phyloP scores from a whole-genome alignment of 441 rosid species.

The Erodium trifolium region DNA sequence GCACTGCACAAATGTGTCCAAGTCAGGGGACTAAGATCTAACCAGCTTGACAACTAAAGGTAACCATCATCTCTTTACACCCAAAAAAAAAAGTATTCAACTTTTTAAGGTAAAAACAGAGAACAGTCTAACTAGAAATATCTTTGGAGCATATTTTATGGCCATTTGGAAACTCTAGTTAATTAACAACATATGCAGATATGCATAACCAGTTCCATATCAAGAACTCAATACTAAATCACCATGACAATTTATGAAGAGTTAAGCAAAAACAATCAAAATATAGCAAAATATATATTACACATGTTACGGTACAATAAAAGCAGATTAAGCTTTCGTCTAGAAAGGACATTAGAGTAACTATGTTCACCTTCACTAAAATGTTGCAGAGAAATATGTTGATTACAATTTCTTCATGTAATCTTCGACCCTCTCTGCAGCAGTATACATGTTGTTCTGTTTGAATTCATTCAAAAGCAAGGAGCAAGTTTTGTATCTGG shows the following conservation, averaged over 20 bases:
- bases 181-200: neutral
- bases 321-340: neutral
- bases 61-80: neutral
- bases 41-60: neutral
- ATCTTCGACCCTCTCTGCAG: conserved; percentile 42
- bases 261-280: neutral
- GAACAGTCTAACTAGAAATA: too few relatives aligned
- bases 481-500: conserved; percentile 49
- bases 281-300: neutral
- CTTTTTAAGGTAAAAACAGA: too few relatives aligned
- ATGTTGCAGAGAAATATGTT: neutral
- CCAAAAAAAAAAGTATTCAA: neutral
- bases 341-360: neutral
- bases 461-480: conserved; percentile 58
- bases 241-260: neutral
- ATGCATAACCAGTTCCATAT: neutral
- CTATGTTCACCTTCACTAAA: neutral
- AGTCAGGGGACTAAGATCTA: neutral
- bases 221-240: neutral
- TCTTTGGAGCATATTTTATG: too few relatives aligned
- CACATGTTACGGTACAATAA: neutral
- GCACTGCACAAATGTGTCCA: neutral
- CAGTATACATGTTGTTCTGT: conserved; percentile 40
- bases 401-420: conserved; percentile 39
- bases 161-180: neutral